These are phyloP conservation scores for Gymnopus androsaceus DNA, from an alignment of 1,284 basidiomycete genomes.

Conservation along the genomic window DNA sequence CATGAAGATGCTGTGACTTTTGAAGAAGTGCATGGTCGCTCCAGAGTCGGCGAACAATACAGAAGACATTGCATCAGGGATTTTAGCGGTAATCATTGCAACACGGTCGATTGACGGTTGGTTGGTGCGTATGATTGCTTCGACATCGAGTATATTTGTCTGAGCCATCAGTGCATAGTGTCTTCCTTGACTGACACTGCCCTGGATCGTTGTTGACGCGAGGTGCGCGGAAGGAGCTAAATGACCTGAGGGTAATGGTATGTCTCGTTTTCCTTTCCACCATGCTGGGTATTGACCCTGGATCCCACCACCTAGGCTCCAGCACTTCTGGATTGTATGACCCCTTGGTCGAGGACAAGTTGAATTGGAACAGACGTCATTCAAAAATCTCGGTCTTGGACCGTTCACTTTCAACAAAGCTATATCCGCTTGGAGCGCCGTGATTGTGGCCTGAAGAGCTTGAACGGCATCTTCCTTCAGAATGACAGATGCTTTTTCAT, in stretches of 20 bases:
- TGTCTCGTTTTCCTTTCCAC: slow-evolving; percentile 16
- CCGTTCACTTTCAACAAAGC: not conserved
- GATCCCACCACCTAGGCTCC: slow-evolving; percentile 19
- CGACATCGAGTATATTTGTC: too few relatives aligned
- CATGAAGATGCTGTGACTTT: too few relatives aligned
- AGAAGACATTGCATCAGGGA: not conserved
- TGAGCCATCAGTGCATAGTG: not conserved
- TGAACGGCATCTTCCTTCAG: not conserved
- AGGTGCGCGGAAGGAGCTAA: not conserved
- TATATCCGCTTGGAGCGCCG: not conserved
- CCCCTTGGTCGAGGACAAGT: slow-evolving; percentile 2
- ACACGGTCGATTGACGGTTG: too few relatives aligned
- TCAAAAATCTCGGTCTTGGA: slow-evolving; percentile 1
- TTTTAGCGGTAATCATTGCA: not conserved
- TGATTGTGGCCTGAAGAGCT: not conserved
- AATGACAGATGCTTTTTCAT: too few relatives aligned
- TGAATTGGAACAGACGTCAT: not conserved
- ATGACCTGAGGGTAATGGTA: too few relatives aligned
- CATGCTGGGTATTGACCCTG: slow-evolving; percentile 21
- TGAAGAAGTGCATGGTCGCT: slow-evolving; percentile 46
- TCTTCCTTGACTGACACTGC: not conserved
- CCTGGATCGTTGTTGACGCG: not conserved
- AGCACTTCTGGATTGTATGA: slow-evolving; percentile 17
- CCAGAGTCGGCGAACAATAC: slow-evolving; percentile 1
- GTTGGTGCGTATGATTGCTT: too few relatives aligned